Evolutionary conservation across 2,329 filamentous ascomycete species (phyloP).

Genomic region (Nannizziopsis barbatae): DNA sequence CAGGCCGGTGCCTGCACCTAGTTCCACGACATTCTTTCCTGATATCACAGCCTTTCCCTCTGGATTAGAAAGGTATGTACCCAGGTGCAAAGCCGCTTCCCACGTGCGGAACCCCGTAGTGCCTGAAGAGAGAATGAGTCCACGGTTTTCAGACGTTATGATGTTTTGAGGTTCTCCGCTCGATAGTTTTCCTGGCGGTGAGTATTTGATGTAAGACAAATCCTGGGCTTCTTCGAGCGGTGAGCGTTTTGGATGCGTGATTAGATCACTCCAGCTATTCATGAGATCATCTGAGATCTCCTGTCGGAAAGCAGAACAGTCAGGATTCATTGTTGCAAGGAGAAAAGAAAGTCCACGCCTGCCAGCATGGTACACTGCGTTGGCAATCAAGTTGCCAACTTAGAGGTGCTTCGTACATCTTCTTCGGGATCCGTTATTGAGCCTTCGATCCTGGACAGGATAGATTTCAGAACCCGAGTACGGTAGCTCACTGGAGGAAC

Average conservation of each 20-base stretch:
- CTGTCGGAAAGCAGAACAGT: constrained; percentile 39
- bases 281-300: constrained; percentile 75
- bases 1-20: constrained; percentile 58
- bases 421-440: constrained; percentile 71
- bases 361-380: constrained; percentile 8
- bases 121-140: constrained; percentile 45
- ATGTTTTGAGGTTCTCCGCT: constrained; percentile 18
- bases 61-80: constrained; percentile 44
- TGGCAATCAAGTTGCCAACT: constrained; percentile 14
- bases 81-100: constrained; percentile 57
- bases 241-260: constrained; percentile 52
- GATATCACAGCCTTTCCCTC: constrained; percentile 37
- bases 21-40: constrained; percentile 49
- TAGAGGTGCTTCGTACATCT: constrained; percentile 51
- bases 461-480: constrained; percentile 58
- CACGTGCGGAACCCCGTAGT: constrained; percentile 59
- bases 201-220: constrained; percentile 66
- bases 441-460: constrained; percentile 58
- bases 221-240: constrained; percentile 56
- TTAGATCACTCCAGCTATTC: constrained; percentile 52
- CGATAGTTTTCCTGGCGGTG: constrained; percentile 23
- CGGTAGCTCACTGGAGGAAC: constrained; percentile 60
- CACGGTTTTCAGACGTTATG: constrained; percentile 45
- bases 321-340: constrained; percentile 12
- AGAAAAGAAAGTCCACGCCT: constrained; percentile 11